Evolutionary conservation across 768 basidiomycete genomes (phyloP).

Genomic region (Hygrophoropsis aurantiaca): DNA sequence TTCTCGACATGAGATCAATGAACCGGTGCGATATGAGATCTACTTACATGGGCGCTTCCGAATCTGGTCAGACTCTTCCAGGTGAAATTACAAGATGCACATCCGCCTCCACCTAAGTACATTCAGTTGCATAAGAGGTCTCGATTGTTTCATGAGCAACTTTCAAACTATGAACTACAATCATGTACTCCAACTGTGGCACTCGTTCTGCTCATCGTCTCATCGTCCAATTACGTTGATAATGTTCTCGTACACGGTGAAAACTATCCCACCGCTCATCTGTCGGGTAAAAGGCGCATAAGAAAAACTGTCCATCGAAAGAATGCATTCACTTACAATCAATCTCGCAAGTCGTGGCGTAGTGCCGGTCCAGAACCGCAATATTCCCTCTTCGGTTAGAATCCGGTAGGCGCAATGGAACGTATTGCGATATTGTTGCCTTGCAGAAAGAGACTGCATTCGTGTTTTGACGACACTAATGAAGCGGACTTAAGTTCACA

Average conservation of each 20-base stretch:
- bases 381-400: slow-evolving; percentile 87
- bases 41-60: too few relatives aligned
- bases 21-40: too few relatives aligned
- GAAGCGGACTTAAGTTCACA: slow-evolving; percentile 3
- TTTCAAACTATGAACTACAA: too few relatives aligned
- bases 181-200: too few relatives aligned
- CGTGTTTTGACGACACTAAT: slow-evolving; percentile 92
- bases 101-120: too few relatives aligned
- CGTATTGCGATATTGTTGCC: slow-evolving; percentile 83
- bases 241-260: slow-evolving; percentile 87
- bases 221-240: slow-evolving; percentile 50
- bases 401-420: slow-evolving; percentile 96
- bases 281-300: slow-evolving; percentile 27
- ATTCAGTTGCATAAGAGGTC: too few relatives aligned
- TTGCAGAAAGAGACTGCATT: slow-evolving; percentile 91
- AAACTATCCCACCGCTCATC: slow-evolving; percentile 92
- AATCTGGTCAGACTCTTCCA: too few relatives aligned
- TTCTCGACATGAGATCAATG: too few relatives aligned
- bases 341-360: slow-evolving; percentile 85
- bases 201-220: slow-evolving; percentile 11
- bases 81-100: too few relatives aligned
- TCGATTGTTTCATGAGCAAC: too few relatives aligned
- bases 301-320: slow-evolving; percentile 1
- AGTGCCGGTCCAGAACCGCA: slow-evolving; percentile 96
- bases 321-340: slow-evolving; percentile 47